Base-by-base conservation (phyloP, 257 asterid genomes). In the Parsonsia alboflavescens region DNA sequence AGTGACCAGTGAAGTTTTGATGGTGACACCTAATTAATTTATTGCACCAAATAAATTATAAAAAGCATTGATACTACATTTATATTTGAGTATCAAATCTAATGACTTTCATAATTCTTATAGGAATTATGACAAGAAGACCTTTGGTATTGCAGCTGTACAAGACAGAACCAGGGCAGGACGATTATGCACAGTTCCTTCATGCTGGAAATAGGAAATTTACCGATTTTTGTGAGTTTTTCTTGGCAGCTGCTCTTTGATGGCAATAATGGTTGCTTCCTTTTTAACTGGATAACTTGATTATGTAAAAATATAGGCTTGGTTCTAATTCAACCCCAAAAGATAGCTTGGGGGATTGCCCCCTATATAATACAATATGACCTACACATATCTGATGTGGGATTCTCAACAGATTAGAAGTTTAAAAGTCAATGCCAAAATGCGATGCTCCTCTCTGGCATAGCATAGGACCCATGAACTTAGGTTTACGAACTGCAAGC, bases 81-180 rank as follows among this genome's bases (percentile, higher is more conserved):
- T 53, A 53, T 5, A 53, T n/a, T n/a, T 54, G 6, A 54, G 6
- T 26, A 57, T 65, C 70, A 65, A 65, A 6, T 65, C 16, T 30
- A 57, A 36, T 63, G 61, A n/a, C 12, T 69, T 30, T 46, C 17
- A 6, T 52, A 7, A 62, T 45, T 17, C 70, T 58, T 68, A 21
- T 68, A 85, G 88, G 88, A 7, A 85, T 85, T 82, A 84, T 85
- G 59, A 85, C 88, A 36, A 85, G 88, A 76, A 77, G 88, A 71
- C 88, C 86, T 57, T 62, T 85, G 78, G 68, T 85, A 30, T 75
- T 85, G 83, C 88, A 85, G 75, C 74, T 85, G 30, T 73, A 77
- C 76, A 80, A 80, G 80, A 80, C 73, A 36, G 83, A 80, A 50
- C 76, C 61, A 49, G 86, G 82, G 42, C 76, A 56, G 68, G 71